phyloP scores from a whole-genome alignment of 2,329 filamentous ascomycete genomes.

The Didymella pinodella region DNA sequence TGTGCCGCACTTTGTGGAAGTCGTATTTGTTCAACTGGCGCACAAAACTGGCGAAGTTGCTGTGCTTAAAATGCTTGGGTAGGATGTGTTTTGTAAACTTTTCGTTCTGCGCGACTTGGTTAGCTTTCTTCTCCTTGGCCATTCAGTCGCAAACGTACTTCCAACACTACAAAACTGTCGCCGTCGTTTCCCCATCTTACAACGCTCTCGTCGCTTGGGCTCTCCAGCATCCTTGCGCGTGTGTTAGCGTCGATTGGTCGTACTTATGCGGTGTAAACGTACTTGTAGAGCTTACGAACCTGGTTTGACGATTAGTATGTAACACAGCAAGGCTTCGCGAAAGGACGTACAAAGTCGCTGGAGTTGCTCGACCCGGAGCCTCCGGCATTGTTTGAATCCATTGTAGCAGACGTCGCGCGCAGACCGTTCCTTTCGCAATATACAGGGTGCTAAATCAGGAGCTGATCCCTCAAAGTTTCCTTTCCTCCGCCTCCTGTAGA shows the following conservation, averaged over 20 bases:
- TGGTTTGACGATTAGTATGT: slow-evolving; percentile 53
- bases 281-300: slow-evolving; percentile 99
- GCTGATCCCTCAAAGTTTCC: not conserved
- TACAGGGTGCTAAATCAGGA: not conserved
- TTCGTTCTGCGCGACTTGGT: slow-evolving; percentile 73
- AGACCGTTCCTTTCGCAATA: slow-evolving; percentile 1
- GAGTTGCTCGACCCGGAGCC: slow-evolving; percentile 74
- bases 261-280: slow-evolving; percentile 49
- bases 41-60: slow-evolving; percentile 97
- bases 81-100: slow-evolving; percentile 98
- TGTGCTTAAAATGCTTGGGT: slow-evolving; percentile 98
- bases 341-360: slow-evolving; percentile 86
- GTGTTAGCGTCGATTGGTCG: slow-evolving; percentile 34
- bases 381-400: slow-evolving; percentile 45
- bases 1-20: slow-evolving; percentile 95
- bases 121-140: slow-evolving; percentile 17
- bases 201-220: slow-evolving; percentile 88
- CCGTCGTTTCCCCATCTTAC: slow-evolving; percentile 95
- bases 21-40: slow-evolving; percentile 97
- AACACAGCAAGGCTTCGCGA: not conserved
- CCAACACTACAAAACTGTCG: slow-evolving; percentile 95
- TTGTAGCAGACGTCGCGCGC: slow-evolving; percentile 25
- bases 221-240: slow-evolving; percentile 85
- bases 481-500: not conserved
- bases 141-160: slow-evolving; percentile 65